These are phyloP conservation scores for Amylocystis lapponica DNA, from an alignment of 768 basidiomycete species.

Conservation along the genomic window DNA sequence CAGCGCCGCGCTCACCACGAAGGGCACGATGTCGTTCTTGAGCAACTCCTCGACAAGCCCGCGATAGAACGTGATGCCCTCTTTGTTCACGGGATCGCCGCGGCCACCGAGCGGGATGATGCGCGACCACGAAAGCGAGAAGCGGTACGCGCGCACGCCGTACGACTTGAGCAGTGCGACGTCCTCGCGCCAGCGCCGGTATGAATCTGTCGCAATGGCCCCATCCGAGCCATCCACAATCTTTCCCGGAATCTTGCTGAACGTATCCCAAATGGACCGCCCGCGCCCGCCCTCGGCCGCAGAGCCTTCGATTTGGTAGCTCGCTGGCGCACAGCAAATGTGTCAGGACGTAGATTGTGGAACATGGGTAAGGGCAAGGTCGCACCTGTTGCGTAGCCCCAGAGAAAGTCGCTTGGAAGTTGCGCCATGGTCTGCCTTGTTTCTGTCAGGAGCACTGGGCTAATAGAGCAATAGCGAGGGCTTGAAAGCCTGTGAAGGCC, in stretches of 20 bases:
- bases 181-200: slow-evolving; percentile 38
- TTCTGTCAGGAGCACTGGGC: too few relatives aligned
- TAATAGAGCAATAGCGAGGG: too few relatives aligned
- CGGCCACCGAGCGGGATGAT: slow-evolving; percentile 44
- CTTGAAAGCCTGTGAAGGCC: too few relatives aligned
- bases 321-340: slow-evolving; percentile 19
- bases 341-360: neutral
- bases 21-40: slow-evolving; percentile 38
- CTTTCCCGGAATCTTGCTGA: slow-evolving; percentile 37
- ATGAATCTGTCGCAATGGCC: slow-evolving; percentile 42
- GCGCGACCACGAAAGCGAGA: slow-evolving; percentile 51
- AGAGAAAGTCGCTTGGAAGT: slow-evolving; percentile 55
- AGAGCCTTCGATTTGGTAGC: slow-evolving; percentile 48
- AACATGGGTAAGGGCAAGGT: slow-evolving; percentile 3
- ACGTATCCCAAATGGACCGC: slow-evolving; percentile 46
- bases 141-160: slow-evolving; percentile 44
- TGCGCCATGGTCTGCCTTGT: too few relatives aligned
- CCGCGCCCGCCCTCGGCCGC: slow-evolving; percentile 30
- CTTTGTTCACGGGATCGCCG: slow-evolving; percentile 39
- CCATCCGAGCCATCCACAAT: slow-evolving; percentile 39
- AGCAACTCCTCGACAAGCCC: slow-evolving; percentile 39
- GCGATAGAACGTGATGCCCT: slow-evolving; percentile 42
- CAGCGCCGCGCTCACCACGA: slow-evolving; percentile 27
- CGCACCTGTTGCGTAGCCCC: slow-evolving; percentile 67
- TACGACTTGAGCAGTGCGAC: slow-evolving; percentile 39